phyloP scores from a whole-genome alignment of 1,284 basidiomycete species.

The Ustilago hordei region DNA sequence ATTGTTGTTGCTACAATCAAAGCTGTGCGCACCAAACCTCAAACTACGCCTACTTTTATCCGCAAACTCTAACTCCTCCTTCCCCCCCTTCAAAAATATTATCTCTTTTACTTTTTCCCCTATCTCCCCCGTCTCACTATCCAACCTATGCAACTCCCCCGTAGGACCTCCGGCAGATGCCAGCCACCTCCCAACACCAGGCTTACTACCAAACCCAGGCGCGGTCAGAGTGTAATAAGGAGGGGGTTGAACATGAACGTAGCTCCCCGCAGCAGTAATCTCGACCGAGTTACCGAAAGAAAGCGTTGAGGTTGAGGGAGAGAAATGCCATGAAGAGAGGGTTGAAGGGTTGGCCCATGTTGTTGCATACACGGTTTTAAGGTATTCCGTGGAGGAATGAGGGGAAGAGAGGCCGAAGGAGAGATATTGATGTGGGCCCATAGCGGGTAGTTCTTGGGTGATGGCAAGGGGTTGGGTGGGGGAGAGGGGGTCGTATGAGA shows the following conservation, averaged over 20 bases:
- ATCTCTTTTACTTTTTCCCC: constrained; percentile 44
- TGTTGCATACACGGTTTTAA: constrained; percentile 57
- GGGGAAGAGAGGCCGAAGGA: constrained; percentile 29
- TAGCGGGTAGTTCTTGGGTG: constrained; percentile 15
- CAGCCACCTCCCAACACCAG: constrained; percentile 36
- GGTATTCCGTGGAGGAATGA: background rate
- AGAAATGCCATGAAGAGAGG: constrained; percentile 56
- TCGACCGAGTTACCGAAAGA: constrained; percentile 16
- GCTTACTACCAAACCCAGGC: constrained; percentile 45
- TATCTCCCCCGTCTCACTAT: constrained; percentile 44
- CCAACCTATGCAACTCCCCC: constrained; percentile 57
- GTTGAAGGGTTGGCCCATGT: constrained; percentile 50
- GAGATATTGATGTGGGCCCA: constrained; percentile 62
- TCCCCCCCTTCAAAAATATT: constrained; percentile 48
- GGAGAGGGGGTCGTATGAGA: constrained; percentile 48
- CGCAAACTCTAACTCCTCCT: constrained; percentile 30
- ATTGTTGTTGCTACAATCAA: constrained; percentile 40
- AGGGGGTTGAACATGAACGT: constrained; percentile 58
- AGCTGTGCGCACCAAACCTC: constrained; percentile 57
- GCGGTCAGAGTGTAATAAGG: constrained; percentile 30
- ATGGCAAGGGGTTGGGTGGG: constrained; percentile 25
- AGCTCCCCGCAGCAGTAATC: constrained; percentile 60
- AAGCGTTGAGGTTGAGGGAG: background rate
- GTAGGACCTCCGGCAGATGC: constrained; percentile 63
- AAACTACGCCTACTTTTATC: constrained; percentile 58